Conservation (phyloP, 2,329 filamentous ascomycete genomes). For the Bipolaris cookei region DNA sequence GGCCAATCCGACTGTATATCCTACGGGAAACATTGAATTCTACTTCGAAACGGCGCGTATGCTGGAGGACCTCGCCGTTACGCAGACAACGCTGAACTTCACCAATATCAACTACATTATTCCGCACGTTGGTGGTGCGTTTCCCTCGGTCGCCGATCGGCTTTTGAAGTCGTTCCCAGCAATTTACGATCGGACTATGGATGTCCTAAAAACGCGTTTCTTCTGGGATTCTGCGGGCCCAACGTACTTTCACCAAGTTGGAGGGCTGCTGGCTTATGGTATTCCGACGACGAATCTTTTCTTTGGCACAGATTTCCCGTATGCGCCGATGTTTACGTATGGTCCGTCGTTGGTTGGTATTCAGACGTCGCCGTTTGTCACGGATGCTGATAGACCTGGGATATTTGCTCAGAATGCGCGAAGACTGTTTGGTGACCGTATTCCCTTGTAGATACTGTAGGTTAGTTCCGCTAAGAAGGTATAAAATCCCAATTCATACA, state of each 20-base stretch:
- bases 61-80: slow-evolving; percentile 11
- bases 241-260: slow-evolving; percentile 13
- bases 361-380: slow-evolving; percentile 2
- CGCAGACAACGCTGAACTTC: slow-evolving; percentile 13
- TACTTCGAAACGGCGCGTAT: slow-evolving; percentile 20
- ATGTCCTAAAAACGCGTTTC: slow-evolving; percentile 4
- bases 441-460: neutral
- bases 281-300: slow-evolving; percentile 7
- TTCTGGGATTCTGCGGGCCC: slow-evolving; percentile 16
- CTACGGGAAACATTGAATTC: slow-evolving; percentile 16
- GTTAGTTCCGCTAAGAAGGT: neutral
- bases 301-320: slow-evolving; percentile 16
- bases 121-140: slow-evolving; percentile 16
- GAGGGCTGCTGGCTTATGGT: slow-evolving; percentile 11
- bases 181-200: slow-evolving; percentile 4
- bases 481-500: neutral
- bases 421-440: neutral
- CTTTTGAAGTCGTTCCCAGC: slow-evolving; percentile 5
- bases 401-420: slow-evolving; percentile 1
- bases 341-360: slow-evolving; percentile 1
- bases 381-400: neutral
- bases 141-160: slow-evolving; percentile 9
- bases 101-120: slow-evolving; percentile 17
- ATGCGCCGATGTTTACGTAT: slow-evolving; percentile 11
- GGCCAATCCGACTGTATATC: slow-evolving; percentile 11